Evolutionary conservation across 805 yeast species (phyloP).

Genomic region (Yarrowia sp.): DNA sequence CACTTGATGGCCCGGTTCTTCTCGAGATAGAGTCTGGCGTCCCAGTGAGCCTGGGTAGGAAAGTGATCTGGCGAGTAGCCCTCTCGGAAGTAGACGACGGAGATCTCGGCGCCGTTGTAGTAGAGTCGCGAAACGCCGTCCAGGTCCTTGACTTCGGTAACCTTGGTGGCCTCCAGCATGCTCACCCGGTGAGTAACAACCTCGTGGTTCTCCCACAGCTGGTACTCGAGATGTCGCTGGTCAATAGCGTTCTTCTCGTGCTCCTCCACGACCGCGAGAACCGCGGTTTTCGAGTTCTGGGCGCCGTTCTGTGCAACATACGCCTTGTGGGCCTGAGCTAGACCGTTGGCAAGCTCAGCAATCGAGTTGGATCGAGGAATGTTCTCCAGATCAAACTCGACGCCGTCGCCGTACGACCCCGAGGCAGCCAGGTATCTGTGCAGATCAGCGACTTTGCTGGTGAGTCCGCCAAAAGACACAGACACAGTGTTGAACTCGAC

Average conservation of each 20-base stretch:
- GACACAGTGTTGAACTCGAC: constrained; percentile 96
- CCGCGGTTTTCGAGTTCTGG: constrained; percentile 36
- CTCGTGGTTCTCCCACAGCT: constrained; percentile 54
- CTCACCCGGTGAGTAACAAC: constrained; percentile 65
- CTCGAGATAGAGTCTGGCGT: constrained; percentile 69
- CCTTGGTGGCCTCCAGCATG: constrained; percentile 53
- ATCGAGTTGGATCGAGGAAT: constrained; percentile 71
- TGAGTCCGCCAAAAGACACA: constrained; percentile 90
- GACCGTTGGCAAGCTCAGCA: constrained; percentile 59
- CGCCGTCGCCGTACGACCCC: constrained; percentile 36
- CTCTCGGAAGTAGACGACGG: constrained; percentile 85
- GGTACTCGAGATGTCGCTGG: constrained; percentile 80
- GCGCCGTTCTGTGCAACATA: constrained; percentile 42
- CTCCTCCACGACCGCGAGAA: constrained; percentile 79
- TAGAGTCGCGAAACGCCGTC: constrained; percentile 37
- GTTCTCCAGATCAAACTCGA: constrained; percentile 43
- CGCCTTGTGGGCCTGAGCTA: constrained; percentile 61
- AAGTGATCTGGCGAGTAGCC: constrained; percentile 89
- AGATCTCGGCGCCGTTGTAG: constrained; percentile 59
- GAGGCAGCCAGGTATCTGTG: constrained; percentile 56
- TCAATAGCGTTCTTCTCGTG: constrained; percentile 88
- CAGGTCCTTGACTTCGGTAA: constrained; percentile 44
- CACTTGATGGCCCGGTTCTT: constrained; percentile 80
- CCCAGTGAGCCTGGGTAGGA: constrained; percentile 67
- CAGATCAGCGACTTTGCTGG: constrained; percentile 71